Evolutionary conservation across 2,329 filamentous ascomycete species (phyloP).

Genomic region (Neocatenulostroma microsporum): DNA sequence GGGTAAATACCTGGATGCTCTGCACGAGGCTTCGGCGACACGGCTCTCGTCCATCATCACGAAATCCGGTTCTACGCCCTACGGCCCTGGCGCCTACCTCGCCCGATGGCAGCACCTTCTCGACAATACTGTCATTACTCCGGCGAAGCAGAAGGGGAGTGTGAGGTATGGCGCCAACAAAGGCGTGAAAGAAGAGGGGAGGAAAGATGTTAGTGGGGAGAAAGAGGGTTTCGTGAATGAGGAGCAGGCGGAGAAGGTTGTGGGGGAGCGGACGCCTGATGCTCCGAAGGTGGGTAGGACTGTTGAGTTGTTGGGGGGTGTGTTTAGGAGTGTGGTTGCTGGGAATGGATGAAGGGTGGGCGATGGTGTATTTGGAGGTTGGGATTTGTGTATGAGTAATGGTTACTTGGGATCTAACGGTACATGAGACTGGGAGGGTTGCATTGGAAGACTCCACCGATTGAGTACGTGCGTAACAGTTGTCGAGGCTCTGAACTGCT

Average conservation of each 20-base stretch:
- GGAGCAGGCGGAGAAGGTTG: slow-evolving; percentile 25
- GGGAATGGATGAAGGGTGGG: slow-evolving; percentile 20
- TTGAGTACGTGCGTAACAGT: no score
- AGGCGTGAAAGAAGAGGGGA: slow-evolving; percentile 30
- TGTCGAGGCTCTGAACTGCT: no score
- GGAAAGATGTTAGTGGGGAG: slow-evolving; percentile 29
- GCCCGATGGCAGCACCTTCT: slow-evolving; percentile 64
- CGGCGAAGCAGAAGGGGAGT: slow-evolving; percentile 45
- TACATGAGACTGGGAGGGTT: no score
- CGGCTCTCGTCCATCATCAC: slow-evolving; percentile 53
- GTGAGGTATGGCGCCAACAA: slow-evolving; percentile 38
- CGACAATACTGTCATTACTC: slow-evolving; percentile 62
- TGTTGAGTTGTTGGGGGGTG: slow-evolving; percentile 24
- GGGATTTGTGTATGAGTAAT: no score
- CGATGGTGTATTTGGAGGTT: no score
- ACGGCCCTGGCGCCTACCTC: slow-evolving; percentile 65
- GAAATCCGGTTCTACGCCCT: slow-evolving; percentile 34
- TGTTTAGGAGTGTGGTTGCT: slow-evolving; percentile 28
- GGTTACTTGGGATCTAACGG: no score
- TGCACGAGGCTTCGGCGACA: slow-evolving; percentile 47
- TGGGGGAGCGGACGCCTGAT: slow-evolving; percentile 20
- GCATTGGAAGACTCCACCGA: no score
- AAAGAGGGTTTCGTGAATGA: slow-evolving; percentile 20
- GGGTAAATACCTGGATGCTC: slow-evolving; percentile 49
- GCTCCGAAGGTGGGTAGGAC: slow-evolving; percentile 24